These are phyloP conservation scores for Candida morakotiae DNA, from an alignment of 805 yeast species.

Conservation along the genomic window DNA sequence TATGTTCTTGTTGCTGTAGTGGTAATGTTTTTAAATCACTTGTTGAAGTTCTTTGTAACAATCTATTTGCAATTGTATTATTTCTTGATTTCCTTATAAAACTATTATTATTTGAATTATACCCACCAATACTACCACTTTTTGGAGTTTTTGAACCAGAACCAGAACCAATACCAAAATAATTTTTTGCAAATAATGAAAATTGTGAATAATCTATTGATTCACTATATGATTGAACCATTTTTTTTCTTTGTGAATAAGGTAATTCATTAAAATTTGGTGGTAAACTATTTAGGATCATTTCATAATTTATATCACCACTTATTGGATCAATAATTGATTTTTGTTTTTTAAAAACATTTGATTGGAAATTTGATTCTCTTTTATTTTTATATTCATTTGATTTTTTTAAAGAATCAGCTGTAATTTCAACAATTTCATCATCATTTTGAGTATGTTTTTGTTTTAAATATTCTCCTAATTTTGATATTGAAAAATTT, in stretches of 20 bases:
- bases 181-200: slow-evolving; percentile 36
- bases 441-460: slow-evolving; percentile 1
- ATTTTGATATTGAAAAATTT: slow-evolving; percentile 16
- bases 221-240: slow-evolving; percentile 32
- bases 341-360: slow-evolving; percentile 23
- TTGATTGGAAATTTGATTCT: slow-evolving; percentile 8
- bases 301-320: slow-evolving; percentile 36
- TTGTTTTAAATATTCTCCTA: slow-evolving; percentile 20
- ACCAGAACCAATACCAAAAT: slow-evolving; percentile 17
- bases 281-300: slow-evolving; percentile 44
- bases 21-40: slow-evolving; percentile 28
- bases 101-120: slow-evolving; percentile 17
- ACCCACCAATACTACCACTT: slow-evolving; percentile 7
- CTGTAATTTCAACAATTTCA: slow-evolving; percentile 6
- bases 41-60: slow-evolving; percentile 34
- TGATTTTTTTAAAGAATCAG: not conserved
- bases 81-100: slow-evolving; percentile 27
- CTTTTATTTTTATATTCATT: slow-evolving; percentile 6
- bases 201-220: slow-evolving; percentile 42
- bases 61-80: slow-evolving; percentile 38
- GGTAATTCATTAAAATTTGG: slow-evolving; percentile 52
- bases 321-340: slow-evolving; percentile 14
- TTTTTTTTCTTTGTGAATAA: slow-evolving; percentile 55
- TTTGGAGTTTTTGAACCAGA: slow-evolving; percentile 18
- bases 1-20: slow-evolving; percentile 19